phyloP scores from a whole-genome alignment of 768 basidiomycete genomes.

The Naganishia randhawae region DNA sequence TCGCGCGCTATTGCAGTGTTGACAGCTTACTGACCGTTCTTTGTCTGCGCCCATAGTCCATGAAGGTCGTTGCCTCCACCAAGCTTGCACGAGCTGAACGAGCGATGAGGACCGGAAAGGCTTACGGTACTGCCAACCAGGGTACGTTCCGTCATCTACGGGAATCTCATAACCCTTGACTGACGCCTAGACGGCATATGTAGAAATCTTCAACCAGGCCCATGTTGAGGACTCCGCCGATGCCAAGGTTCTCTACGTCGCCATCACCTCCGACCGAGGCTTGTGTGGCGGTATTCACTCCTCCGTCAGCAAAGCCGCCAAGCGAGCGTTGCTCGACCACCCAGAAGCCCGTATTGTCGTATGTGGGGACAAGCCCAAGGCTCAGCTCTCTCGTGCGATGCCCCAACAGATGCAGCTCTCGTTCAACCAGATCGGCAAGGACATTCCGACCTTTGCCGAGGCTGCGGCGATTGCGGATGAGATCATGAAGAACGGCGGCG shows the following conservation, averaged over 20 bases:
- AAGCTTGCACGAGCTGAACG: slow-evolving; percentile 92
- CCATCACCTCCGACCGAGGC: slow-evolving; percentile 96
- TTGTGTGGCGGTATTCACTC: slow-evolving; percentile 99
- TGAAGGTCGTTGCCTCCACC: slow-evolving; percentile 99
- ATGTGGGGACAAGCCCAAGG: slow-evolving; percentile 96
- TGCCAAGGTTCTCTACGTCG: slow-evolving; percentile 79
- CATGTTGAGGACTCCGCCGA: slow-evolving; percentile 56
- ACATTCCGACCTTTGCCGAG: slow-evolving; percentile 94
- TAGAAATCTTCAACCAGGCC: slow-evolving; percentile 84
- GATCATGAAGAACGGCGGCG: slow-evolving; percentile 75
- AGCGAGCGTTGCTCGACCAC: slow-evolving; percentile 61
- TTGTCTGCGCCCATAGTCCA: slow-evolving; percentile 59
- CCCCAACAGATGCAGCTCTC: slow-evolving; percentile 69
- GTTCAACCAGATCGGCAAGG: slow-evolving; percentile 97
- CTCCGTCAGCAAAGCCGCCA: slow-evolving; percentile 84
- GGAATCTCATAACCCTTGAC: too few species aligned
- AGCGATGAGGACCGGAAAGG: slow-evolving; percentile 85
- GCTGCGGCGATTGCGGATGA: slow-evolving; percentile 91
- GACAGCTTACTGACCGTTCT: not conserved
- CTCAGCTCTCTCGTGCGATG: slow-evolving; percentile 70
- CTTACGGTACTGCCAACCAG: slow-evolving; percentile 85
- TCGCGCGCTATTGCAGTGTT: slow-evolving; percentile 37
- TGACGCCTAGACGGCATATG: too few species aligned
- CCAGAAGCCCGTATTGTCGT: slow-evolving; percentile 67
- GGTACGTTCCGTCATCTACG: slow-evolving; percentile 60